A percentile compares a stretch with the other conserved stretches of the same genome.
These are phyloP conservation scores for Neurospora tetrasperma DNA, from an alignment of 495 filamentous ascomycete genomes.

Conservation along the genomic window DNA sequence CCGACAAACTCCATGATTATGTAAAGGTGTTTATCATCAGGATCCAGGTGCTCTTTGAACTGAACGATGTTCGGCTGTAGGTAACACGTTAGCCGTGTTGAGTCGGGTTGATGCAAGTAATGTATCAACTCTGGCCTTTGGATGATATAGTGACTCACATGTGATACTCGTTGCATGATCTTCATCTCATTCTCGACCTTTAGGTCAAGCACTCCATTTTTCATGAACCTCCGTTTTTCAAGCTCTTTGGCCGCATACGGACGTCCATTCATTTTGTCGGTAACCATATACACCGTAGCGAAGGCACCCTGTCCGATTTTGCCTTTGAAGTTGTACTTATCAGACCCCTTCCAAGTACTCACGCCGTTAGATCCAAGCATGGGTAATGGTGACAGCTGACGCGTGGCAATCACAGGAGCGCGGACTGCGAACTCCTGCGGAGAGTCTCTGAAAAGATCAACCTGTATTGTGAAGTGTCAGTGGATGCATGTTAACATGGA, in stretches of 20 bases:
- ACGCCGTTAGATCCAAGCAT: not conserved
- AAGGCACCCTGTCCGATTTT: slow-evolving; percentile 88
- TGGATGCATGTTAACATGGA: not conserved
- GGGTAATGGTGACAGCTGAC: not conserved
- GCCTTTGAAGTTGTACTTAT: slow-evolving; percentile 70
- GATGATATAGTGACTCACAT: slow-evolving; percentile 47
- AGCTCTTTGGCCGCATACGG: slow-evolving; percentile 86
- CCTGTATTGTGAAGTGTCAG: slow-evolving; percentile 10
- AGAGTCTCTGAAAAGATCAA: slow-evolving; percentile 22
- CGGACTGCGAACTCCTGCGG: not conserved
- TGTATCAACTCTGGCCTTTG: not conserved
- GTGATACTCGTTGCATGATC: slow-evolving; percentile 74
- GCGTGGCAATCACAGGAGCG: not conserved
- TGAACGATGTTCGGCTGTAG: slow-evolving; percentile 79
- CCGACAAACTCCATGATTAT: slow-evolving; percentile 89
- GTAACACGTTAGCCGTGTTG: slow-evolving; percentile 10
- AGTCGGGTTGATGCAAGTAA: not conserved
- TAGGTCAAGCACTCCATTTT: slow-evolving; percentile 70
- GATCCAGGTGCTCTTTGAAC: slow-evolving; percentile 77
- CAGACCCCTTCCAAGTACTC: slow-evolving; percentile 64
- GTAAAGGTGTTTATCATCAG: slow-evolving; percentile 70
- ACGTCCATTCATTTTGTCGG: slow-evolving; percentile 65
- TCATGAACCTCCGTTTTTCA: slow-evolving; percentile 80
- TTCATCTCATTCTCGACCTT: slow-evolving; percentile 92
- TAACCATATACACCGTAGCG: slow-evolving; percentile 79